Evolutionary conservation across 768 basidiomycete genomes (phyloP).

Genomic region (Naematelia encephala): DNA sequence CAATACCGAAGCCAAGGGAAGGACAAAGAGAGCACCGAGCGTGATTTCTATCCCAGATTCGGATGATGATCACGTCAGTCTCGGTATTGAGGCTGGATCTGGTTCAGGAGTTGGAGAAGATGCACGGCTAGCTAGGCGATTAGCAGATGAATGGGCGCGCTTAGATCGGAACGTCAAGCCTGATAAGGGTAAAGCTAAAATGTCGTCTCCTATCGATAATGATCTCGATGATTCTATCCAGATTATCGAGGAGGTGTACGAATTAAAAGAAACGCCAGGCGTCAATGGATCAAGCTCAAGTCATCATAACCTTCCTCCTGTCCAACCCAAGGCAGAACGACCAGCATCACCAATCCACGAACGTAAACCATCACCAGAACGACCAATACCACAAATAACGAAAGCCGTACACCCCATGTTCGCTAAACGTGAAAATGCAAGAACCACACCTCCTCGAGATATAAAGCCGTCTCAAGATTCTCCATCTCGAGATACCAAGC

Average conservation of each 20-base stretch:
- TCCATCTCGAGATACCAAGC: conserved; percentile 12
- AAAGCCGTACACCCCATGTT: conserved; percentile 23
- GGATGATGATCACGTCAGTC: no score
- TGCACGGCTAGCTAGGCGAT: conserved; percentile 22
- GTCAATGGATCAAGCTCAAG: conserved; percentile 33
- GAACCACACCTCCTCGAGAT: conserved; percentile 9
- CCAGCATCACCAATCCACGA: not conserved
- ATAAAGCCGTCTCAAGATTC: conserved; percentile 4
- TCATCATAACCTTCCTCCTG: conserved; percentile 19
- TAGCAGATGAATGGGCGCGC: conserved; percentile 26
- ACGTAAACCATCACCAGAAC: not conserved
- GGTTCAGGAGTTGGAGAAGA: conserved; percentile 11
- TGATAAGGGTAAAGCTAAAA: conserved; percentile 55
- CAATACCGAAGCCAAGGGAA: not conserved
- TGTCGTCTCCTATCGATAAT: not conserved
- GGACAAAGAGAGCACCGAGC: not conserved
- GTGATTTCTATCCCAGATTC: conserved; percentile 22
- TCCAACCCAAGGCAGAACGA: conserved; percentile 8
- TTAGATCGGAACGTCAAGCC: conserved; percentile 52
- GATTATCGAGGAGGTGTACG: conserved; percentile 6
- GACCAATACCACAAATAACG: not conserved
- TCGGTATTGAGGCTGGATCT: no score
- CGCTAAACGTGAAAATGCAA: not conserved
- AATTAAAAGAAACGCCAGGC: conserved; percentile 25
- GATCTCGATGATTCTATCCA: conserved; percentile 3